These are phyloP conservation scores for Gossypium turneri DNA, from an alignment of 345 rosid genomes.

Conservation along the genomic window DNA sequence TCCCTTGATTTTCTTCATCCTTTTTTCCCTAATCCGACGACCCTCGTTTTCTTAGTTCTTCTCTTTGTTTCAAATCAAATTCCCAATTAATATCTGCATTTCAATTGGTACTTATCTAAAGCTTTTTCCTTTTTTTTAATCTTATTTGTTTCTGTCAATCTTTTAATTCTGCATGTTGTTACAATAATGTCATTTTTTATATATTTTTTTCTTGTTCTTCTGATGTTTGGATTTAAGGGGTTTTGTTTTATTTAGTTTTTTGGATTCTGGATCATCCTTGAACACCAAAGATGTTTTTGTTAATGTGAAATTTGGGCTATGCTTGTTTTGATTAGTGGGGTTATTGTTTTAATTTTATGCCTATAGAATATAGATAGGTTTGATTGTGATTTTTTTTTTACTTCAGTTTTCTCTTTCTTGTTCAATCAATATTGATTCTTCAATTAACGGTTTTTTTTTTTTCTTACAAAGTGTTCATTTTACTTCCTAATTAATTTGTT, in stretches of 20 bases:
- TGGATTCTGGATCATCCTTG: neutral
- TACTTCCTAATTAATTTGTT: neutral
- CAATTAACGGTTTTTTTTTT: neutral
- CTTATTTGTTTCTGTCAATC: neutral
- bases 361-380: neutral
- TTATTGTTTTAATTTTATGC: neutral
- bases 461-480: neutral
- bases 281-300: neutral
- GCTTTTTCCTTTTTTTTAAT: neutral
- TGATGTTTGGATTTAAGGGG: neutral
- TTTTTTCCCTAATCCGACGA: conserved; percentile 16
- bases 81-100: conserved; percentile 4
- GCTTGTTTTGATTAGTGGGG: conserved; percentile 4
- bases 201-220: neutral
- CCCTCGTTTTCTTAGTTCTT: conserved; percentile 12
- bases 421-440: neutral
- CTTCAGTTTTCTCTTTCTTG: neutral
- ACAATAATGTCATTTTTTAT: neutral
- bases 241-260: conserved; percentile 2
- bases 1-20: neutral
- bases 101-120: conserved; percentile 3
- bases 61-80: neutral
- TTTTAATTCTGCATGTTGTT: conserved; percentile 4
- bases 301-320: neutral
- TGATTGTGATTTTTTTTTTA: neutral